These are phyloP conservation scores for Spraguea lophii DNA, from an alignment of 371 early-diverging fungal genomes.

Conservation along the genomic window DNA sequence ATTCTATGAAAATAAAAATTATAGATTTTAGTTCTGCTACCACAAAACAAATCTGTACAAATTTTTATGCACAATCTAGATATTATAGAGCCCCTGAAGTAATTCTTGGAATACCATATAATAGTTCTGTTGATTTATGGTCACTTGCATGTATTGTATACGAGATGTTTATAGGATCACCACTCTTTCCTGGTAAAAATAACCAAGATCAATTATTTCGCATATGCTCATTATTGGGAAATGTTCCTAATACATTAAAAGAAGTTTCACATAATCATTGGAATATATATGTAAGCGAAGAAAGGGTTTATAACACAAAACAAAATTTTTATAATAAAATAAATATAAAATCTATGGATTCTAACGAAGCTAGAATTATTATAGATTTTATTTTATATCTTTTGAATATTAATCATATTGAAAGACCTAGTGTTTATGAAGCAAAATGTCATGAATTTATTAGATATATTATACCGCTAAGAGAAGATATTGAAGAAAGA, in stretches of 20 bases:
- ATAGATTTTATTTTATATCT: not conserved
- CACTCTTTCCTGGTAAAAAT: constrained; percentile 35
- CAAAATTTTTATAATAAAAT: not conserved
- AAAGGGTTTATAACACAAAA: not conserved
- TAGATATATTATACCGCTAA: not conserved
- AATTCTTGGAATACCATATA: constrained; percentile 56
- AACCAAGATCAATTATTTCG: constrained; percentile 25
- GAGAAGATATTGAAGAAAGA: not conserved
- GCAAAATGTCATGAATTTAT: not conserved
- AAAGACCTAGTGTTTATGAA: not conserved
- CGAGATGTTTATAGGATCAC: constrained; percentile 29
- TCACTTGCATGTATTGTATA: constrained; percentile 32
- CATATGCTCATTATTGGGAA: constrained; percentile 6
- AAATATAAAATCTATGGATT: not conserved
- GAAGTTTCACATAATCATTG: not conserved
- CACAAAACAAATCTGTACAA: constrained; percentile 57
- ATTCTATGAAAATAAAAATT: constrained; percentile 64
- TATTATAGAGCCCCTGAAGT: constrained; percentile 90
- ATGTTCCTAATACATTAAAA: not conserved
- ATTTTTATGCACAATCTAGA: constrained; percentile 78
- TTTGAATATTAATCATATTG: not conserved
- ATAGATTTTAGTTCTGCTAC: constrained; percentile 91
- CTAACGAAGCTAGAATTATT: not conserved
- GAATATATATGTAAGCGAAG: not conserved
- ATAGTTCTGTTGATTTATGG: constrained; percentile 28